A percentile compares a stretch with the other conserved stretches of the same genome.
Evolutionary conservation across 2,329 filamentous ascomycete species (phyloP).

Genomic region (Pseudogymnoascus destructans): DNA sequence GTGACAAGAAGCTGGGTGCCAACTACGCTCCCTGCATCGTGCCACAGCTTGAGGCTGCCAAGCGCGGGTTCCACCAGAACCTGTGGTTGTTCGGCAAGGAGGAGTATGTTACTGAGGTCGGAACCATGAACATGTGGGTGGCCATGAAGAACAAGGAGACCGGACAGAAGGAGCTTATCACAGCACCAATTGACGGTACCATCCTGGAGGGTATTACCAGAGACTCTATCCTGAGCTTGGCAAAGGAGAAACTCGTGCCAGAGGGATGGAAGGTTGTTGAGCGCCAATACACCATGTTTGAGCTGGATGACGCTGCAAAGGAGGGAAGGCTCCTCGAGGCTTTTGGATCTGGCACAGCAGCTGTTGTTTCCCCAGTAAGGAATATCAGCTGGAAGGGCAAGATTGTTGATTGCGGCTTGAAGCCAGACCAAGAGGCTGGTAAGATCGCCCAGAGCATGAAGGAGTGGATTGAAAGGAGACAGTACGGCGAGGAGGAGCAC

Average conservation of each 20-base stretch:
- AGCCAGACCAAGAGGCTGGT: conserved; percentile 71
- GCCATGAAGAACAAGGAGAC: conserved; percentile 75
- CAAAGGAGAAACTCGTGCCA: conserved; percentile 66
- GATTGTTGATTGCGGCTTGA: conserved; percentile 70
- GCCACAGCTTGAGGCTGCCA: conserved; percentile 85
- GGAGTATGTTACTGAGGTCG: conserved; percentile 92
- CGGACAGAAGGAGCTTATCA: conserved; percentile 82
- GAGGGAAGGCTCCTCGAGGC: conserved; percentile 85
- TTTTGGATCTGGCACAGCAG: conserved; percentile 87
- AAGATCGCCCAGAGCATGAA: conserved; percentile 79
- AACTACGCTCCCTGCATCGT: conserved; percentile 99
- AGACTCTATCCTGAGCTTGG: conserved; percentile 79
- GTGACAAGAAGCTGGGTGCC: conserved; percentile 95
- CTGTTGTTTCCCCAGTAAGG: conserved; percentile 82
- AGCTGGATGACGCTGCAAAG: conserved; percentile 65
- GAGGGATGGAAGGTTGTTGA: conserved; percentile 83
- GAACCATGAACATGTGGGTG: conserved; percentile 97
- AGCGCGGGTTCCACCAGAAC: conserved; percentile 92
- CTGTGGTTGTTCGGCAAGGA: conserved; percentile 95
- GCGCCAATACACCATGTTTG: conserved; percentile 83
- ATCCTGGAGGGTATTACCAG: conserved; percentile 92
- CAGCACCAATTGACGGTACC: conserved; percentile 90
- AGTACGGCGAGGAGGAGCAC: conserved; percentile 89
- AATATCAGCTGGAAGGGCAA: conserved; percentile 80
- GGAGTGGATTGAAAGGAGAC: conserved; percentile 89